Conservation (phyloP, 106 monocot genomes). For the Dendrobium chrysotoxum region DNA sequence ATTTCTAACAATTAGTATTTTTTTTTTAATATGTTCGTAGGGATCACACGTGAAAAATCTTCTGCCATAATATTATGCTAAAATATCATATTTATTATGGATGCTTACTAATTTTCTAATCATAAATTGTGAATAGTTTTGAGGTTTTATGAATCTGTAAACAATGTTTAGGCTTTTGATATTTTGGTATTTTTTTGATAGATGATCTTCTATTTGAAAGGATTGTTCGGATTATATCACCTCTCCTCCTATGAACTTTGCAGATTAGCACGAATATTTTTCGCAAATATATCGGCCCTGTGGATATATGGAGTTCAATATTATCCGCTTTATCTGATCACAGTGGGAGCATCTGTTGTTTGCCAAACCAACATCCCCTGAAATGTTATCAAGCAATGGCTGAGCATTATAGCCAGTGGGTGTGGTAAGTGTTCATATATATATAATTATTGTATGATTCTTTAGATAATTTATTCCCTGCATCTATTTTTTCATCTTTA, state of each 20-base stretch:
- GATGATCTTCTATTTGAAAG: background rate
- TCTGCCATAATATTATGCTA: too few relatives aligned
- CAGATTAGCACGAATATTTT: slow-evolving; percentile 58
- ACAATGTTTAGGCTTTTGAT: background rate
- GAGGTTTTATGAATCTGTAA: background rate
- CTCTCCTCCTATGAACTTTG: background rate
- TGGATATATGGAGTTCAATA: slow-evolving; percentile 60
- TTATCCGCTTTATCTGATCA: background rate
- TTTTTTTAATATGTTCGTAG: too few relatives aligned
- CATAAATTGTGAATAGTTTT: background rate
- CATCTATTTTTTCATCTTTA: too few relatives aligned
- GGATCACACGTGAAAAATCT: too few relatives aligned
- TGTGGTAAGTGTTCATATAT: slow-evolving; percentile 45
- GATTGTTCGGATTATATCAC: background rate
- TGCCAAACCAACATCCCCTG: slow-evolving; percentile 44
- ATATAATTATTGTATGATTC: too few relatives aligned
- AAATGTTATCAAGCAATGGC: slow-evolving; percentile 73
- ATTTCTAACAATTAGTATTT: too few relatives aligned
- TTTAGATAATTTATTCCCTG: too few relatives aligned
- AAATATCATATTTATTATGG: too few relatives aligned
- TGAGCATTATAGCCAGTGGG: slow-evolving; percentile 77
- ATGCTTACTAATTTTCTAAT: too few relatives aligned
- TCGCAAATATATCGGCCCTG: slow-evolving; percentile 76
- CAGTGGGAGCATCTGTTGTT: slow-evolving; percentile 18
- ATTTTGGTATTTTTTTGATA: background rate